Conservation (phyloP, 129 eudicot genomes). For the Calendula officinalis region DNA sequence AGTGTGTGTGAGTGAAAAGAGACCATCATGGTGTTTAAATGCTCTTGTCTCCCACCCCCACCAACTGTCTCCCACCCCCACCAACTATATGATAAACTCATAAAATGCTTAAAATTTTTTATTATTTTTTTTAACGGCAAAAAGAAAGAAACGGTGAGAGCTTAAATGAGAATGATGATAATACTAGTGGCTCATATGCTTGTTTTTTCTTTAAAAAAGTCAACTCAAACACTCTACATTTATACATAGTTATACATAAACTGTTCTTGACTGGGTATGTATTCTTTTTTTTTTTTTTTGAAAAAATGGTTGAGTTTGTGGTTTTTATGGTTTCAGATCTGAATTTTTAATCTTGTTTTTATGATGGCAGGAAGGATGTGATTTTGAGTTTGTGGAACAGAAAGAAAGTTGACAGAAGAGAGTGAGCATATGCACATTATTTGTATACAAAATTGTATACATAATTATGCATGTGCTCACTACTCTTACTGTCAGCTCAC, state of each 20-base stretch:
- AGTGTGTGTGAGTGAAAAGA: background rate
- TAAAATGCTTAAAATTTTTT: too few species aligned
- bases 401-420: conserved; percentile 43
- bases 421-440: conserved; percentile 47
- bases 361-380: background rate
- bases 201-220: background rate
- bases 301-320: too few species aligned
- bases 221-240: background rate
- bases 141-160: too few species aligned
- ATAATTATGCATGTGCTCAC: conserved; percentile 44
- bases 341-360: conserved; percentile 18
- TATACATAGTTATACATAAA: background rate
- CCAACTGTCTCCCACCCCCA: background rate
- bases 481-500: conserved; percentile 52
- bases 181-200: too few species aligned
- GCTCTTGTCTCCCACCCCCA: conserved; percentile 15
- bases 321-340: conserved; percentile 25
- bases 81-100: conserved; percentile 21
- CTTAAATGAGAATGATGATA: background rate
- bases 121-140: too few species aligned
- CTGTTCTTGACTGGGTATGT: conserved; percentile 5
- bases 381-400: background rate
- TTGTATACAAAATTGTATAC: conserved; percentile 30
- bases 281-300: background rate
- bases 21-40: too few species aligned